Conservation (phyloP, 2,329 filamentous ascomycete genomes). For the Ophiostoma ulmi region DNA sequence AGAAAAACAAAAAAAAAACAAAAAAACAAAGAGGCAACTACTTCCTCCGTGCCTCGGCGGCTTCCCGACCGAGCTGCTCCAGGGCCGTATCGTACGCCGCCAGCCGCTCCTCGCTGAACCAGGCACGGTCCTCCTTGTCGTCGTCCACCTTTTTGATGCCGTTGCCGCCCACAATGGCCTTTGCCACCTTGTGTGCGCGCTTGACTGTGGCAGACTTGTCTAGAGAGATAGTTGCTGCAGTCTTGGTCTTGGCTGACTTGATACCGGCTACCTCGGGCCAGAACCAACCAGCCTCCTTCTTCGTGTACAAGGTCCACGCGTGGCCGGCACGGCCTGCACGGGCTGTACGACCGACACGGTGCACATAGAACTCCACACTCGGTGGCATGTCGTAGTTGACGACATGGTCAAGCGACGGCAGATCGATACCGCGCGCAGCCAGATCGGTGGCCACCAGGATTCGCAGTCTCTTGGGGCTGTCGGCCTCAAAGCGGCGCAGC, state of each 20-base stretch:
- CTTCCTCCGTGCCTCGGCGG: conserved; percentile 36
- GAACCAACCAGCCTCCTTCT: conserved; percentile 86
- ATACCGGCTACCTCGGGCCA: conserved; percentile 69
- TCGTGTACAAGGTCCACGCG: conserved; percentile 81
- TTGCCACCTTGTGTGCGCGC: conserved; percentile 43
- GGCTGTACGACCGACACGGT: conserved; percentile 86
- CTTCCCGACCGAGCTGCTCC: conserved; percentile 58
- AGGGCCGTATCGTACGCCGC: conserved; percentile 53
- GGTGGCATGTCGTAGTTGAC: conserved; percentile 90
- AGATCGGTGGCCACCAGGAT: conserved; percentile 88
- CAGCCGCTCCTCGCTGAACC: conserved; percentile 45
- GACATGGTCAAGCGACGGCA: conserved; percentile 73
- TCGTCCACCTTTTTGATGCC: background rate
- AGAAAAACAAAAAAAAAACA: background rate
- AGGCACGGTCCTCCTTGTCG: conserved; percentile 30
- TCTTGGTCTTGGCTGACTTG: background rate
- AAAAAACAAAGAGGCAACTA: background rate
- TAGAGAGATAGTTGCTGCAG: conserved; percentile 28
- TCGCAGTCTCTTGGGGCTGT: conserved; percentile 47
- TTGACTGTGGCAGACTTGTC: conserved; percentile 31
- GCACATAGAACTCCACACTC: conserved; percentile 77
- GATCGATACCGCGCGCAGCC: conserved; percentile 84
- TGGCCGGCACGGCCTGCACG: conserved; percentile 69
- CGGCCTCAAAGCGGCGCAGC: conserved; percentile 58
- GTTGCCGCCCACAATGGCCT: conserved; percentile 38